Conservation (phyloP, 495 filamentous ascomycete species). For the Daldinia childiae region DNA sequence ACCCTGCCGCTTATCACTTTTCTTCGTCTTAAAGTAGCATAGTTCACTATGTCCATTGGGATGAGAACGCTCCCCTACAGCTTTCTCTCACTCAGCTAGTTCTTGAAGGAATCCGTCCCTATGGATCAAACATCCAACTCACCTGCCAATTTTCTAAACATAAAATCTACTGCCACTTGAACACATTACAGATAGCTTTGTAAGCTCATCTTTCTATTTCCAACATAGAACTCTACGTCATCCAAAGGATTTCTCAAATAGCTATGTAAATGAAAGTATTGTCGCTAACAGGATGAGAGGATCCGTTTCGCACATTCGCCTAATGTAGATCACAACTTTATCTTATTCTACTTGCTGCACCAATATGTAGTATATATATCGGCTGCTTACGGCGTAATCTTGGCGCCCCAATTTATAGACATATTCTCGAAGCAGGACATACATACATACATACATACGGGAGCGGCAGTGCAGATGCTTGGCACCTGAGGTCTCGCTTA, state of each 20-base stretch:
- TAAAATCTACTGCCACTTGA: background rate
- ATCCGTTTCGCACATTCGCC: background rate
- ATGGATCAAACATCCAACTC: background rate
- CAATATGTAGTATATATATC: background rate
- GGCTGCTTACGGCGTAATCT: background rate
- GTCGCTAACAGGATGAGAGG: background rate
- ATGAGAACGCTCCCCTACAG: background rate
- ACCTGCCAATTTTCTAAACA: background rate
- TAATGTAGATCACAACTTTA: background rate
- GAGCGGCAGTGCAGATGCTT: constrained; percentile 3
- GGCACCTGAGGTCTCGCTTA: background rate
- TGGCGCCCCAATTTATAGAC: constrained; percentile 9
- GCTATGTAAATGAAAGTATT: background rate
- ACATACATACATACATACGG: background rate
- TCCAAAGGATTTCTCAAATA: background rate
- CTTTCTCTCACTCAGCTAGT: background rate
- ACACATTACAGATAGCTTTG: background rate
- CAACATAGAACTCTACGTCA: background rate
- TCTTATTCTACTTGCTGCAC: background rate
- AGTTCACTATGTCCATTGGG: background rate
- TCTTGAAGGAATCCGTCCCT: background rate
- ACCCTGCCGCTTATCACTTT: background rate
- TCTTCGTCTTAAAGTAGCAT: background rate
- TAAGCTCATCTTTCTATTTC: background rate
- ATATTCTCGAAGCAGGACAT: background rate